These are phyloP conservation scores for Russula sp. DNA, from an alignment of 768 basidiomycete genomes.

Conservation along the genomic window DNA sequence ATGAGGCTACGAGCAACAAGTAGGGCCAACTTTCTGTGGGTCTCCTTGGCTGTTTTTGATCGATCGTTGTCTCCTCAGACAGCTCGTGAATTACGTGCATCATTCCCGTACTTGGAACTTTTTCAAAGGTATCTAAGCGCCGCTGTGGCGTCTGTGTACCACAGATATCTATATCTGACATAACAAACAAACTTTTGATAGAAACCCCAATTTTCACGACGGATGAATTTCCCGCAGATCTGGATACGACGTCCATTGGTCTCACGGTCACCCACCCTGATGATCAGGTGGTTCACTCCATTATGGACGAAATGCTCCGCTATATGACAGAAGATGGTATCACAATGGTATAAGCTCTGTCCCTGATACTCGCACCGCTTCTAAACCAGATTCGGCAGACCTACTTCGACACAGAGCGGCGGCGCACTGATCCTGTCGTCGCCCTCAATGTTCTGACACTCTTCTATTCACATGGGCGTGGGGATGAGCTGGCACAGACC, in stretches of 20 bases:
- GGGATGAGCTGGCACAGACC: constrained; percentile 39
- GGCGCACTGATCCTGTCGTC: constrained; percentile 49
- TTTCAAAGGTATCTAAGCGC: constrained; percentile 40
- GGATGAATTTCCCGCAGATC: constrained; percentile 46
- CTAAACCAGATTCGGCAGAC: constrained; percentile 33
- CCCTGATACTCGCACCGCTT: background rate
- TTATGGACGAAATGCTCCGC: constrained; percentile 55
- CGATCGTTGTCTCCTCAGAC: constrained; percentile 27
- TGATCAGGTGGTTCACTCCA: constrained; percentile 33
- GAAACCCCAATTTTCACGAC: constrained; percentile 37
- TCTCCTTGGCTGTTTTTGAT: background rate
- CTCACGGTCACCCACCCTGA: constrained; percentile 37
- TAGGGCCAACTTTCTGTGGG: constrained; percentile 23
- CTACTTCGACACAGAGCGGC: constrained; percentile 47
- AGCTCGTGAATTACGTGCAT: constrained; percentile 37
- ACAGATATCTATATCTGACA: background rate
- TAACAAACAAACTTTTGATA: constrained; percentile 29
- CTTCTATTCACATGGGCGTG: constrained; percentile 47
- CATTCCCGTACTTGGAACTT: constrained; percentile 48
- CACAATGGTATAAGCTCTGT: constrained; percentile 23
- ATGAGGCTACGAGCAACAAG: constrained; percentile 46
- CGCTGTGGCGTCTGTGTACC: constrained; percentile 30
- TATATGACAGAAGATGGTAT: constrained; percentile 48
- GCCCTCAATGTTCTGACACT: constrained; percentile 46
- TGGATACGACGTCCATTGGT: constrained; percentile 54